A percentile compares a stretch with the other conserved stretches of the same genome.
Evolutionary conservation across 306 rosid species (phyloP).

Genomic region (Cucumis cinereus): DNA sequence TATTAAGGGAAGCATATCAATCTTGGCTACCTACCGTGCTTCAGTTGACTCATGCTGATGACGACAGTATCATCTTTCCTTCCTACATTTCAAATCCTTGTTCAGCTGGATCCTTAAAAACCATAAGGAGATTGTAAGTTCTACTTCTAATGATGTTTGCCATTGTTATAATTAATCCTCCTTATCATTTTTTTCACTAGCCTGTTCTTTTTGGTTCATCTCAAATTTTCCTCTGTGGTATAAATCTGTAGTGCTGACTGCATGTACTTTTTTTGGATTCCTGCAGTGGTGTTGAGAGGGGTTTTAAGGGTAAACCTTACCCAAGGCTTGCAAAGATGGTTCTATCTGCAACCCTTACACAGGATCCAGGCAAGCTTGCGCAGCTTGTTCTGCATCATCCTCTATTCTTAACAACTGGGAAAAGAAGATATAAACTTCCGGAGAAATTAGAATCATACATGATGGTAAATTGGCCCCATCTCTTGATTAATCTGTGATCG

Average conservation of each 20-base stretch:
- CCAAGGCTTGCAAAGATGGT: slow-evolving; percentile 85
- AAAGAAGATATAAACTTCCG: slow-evolving; percentile 70
- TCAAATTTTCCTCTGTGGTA: neutral
- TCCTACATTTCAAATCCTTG: slow-evolving; percentile 30
- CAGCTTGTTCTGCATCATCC: slow-evolving; percentile 82
- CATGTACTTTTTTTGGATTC: slow-evolving; percentile 7
- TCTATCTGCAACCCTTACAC: slow-evolving; percentile 79
- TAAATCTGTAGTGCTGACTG: neutral
- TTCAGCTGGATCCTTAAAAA: slow-evolving; percentile 45
- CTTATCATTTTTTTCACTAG: neutral
- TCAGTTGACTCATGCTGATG: slow-evolving; percentile 30
- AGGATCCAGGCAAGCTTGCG: slow-evolving; percentile 77
- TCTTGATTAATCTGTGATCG: neutral
- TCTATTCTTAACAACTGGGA: slow-evolving; percentile 65
- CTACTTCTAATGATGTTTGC: neutral
- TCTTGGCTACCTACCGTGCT: slow-evolving; percentile 86
- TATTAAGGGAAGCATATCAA: slow-evolving; percentile 87
- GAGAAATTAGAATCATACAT: slow-evolving; percentile 63
- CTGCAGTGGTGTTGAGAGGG: slow-evolving; percentile 75
- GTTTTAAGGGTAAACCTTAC: slow-evolving; percentile 54
- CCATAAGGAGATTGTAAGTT: slow-evolving; percentile 73
- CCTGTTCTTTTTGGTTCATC: neutral
- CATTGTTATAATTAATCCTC: neutral
- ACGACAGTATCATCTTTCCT: slow-evolving; percentile 26
- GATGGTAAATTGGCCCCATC: slow-evolving; percentile 35